Evolutionary conservation across 352 stramenopile genomes (phyloP).

Genomic region (Elongisporangium prolatum): DNA sequence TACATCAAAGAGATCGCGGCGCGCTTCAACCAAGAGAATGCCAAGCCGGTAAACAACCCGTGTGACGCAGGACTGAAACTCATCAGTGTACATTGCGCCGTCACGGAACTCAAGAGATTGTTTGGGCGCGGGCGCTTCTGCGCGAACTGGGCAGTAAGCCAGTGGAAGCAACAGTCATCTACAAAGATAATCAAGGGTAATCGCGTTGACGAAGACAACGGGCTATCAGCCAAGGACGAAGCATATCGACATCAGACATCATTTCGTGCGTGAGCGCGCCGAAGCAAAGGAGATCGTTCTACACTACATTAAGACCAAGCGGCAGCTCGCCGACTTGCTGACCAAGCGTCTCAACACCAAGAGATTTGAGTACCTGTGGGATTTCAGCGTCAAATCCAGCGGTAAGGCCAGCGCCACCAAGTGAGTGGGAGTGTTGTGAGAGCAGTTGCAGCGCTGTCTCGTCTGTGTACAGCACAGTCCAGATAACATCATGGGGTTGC

Average conservation of each 20-base stretch:
- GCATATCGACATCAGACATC: constrained; percentile 18
- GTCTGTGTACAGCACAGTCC: no score
- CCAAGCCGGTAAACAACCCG: constrained; percentile 7
- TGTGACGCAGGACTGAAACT: background rate
- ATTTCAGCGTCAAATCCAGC: no score
- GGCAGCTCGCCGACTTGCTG: constrained; percentile 15
- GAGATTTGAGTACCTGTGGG: background rate
- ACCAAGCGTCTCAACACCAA: constrained; percentile 14
- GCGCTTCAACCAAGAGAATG: constrained; percentile 11
- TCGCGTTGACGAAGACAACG: constrained; percentile 7
- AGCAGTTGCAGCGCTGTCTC: background rate
- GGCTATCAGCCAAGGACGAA: constrained; percentile 10
- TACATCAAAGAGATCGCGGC: constrained; percentile 13
- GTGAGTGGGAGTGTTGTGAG: constrained; percentile 5
- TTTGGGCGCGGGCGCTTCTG: constrained; percentile 10
- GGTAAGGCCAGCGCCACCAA: background rate
- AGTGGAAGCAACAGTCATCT: constrained; percentile 4
- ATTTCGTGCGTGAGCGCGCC: constrained; percentile 19
- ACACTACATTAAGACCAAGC: constrained; percentile 9
- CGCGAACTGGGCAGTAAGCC: no score
- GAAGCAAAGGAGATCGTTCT: constrained; percentile 5
- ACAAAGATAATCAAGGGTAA: constrained; percentile 18
- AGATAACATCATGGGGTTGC: no score
- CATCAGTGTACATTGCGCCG: background rate
- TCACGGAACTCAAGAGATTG: constrained; percentile 9